These are phyloP conservation scores for Laguncularia racemosa DNA, from an alignment of 345 rosid genomes.

Conservation along the genomic window DNA sequence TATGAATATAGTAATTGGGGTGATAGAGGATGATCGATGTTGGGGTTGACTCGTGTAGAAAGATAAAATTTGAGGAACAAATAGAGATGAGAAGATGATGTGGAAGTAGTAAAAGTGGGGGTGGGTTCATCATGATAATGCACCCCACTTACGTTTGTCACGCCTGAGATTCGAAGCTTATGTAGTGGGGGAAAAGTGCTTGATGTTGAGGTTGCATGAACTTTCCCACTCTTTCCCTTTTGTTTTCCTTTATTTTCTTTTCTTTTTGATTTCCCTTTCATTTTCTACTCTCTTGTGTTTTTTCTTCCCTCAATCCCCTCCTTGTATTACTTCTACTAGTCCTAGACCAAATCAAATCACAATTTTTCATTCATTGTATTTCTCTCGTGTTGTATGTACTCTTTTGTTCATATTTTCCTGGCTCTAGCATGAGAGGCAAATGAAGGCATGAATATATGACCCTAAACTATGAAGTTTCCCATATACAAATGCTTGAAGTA, in stretches of 20 bases:
- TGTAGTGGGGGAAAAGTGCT: constrained; percentile 20
- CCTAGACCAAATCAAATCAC: too few relatives aligned
- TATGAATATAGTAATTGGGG: constrained; percentile 1
- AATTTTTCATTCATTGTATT: too few relatives aligned
- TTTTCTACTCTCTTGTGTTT: neutral
- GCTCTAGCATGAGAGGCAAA: too few relatives aligned
- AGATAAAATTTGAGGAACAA: constrained; percentile 3
- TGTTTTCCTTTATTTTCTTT: neutral
- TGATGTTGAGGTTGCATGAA: constrained; percentile 1
- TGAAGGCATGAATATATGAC: too few relatives aligned
- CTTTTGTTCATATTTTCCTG: too few relatives aligned
- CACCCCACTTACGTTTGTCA: constrained; percentile 84
- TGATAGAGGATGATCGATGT: constrained; percentile 3
- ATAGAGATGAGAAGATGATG: constrained; percentile 2
- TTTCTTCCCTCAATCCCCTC: neutral
- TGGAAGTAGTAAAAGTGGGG: constrained; percentile 11
- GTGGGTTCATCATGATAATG: constrained; percentile 65
- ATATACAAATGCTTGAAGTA: too few relatives aligned
- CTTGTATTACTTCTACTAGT: neutral
- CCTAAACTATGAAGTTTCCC: too few relatives aligned
- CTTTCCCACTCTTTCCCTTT: neutral
- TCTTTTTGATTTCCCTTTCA: neutral
- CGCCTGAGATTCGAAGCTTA: constrained; percentile 76
- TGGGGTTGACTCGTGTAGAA: constrained; percentile 17
- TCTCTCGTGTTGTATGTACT: too few relatives aligned